Evolutionary conservation across 306 rosid genomes (phyloP), one percentile per base, ranked within the genome.

Genomic region (Sechiopsis laciniata): DNA sequence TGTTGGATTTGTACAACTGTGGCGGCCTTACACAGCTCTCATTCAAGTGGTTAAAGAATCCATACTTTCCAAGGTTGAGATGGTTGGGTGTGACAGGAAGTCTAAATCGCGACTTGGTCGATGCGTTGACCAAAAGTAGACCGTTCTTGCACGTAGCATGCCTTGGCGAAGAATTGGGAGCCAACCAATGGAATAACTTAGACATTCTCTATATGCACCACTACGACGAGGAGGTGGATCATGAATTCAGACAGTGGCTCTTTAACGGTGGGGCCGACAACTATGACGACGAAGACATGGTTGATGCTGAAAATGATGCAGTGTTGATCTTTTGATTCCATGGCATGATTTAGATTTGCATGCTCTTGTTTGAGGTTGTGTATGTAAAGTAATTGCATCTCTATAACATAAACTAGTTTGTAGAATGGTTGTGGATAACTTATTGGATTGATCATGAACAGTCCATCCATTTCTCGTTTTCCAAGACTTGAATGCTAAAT

Each of bases 11-110:
- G 29, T 90, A 81, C 76, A 87, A 91, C 75, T 94, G 97, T 15
- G 97, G 96, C 55, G 95, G 98, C 79, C 85, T 94, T 68, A 94
- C 97, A 4, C 84, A 62, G 42, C 89, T 86, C 67, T 77, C 97
- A 14, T 94, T 87, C 79, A 85, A 87, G 21, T 90, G 96, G 98
- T 79, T 94, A 77, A 94, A 94, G 87, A 94, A 74, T 52, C 98
- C 97, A 0, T 90, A 94, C 82, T 94, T 94, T 79, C 98, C 98
- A 6, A 94, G 94, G 88, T 81, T 94, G 72, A 87, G 87, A 78
- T 89, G 95, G 90, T 73, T 94, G 87, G 98, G 98, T 64, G 92
- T 94, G 82, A 87, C 89, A 0, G 98, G 98, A 64, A 80, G 80
- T 78, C 89, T 87, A 11, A 91, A 90, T 24, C 87, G 87, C 79